Evolutionary conservation across 257 asterid genomes (phyloP).

Genomic region (Avicennia marina): DNA sequence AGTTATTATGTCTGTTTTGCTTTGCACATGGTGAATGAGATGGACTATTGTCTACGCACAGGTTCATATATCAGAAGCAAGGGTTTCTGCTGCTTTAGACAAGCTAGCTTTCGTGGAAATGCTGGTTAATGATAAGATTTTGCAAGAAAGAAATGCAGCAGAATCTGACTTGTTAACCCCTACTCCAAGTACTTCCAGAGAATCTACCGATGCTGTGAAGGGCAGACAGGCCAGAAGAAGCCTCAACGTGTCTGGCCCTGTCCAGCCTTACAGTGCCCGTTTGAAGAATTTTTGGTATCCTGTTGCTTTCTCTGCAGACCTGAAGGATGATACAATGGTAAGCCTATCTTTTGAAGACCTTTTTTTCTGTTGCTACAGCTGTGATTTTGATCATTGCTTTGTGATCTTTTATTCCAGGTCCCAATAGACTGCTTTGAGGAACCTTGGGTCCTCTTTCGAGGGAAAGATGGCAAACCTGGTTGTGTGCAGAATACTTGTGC

Average conservation of each 20-base stretch:
- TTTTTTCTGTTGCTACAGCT: too few species aligned
- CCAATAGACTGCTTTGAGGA: neutral
- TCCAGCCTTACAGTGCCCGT: conserved; percentile 53
- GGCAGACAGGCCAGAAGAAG: conserved; percentile 36
- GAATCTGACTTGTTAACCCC: conserved; percentile 33
- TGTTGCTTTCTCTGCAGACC: conserved; percentile 78
- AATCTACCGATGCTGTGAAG: conserved; percentile 26
- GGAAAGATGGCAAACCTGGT: neutral
- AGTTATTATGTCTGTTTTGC: neutral
- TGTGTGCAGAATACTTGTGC: neutral
- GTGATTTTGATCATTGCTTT: too few species aligned
- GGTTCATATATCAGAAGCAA: conserved; percentile 95
- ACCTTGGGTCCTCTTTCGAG: neutral
- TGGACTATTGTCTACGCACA: conserved; percentile 11
- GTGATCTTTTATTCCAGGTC: neutral
- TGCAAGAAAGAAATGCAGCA: conserved; percentile 51
- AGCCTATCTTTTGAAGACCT: conserved; percentile 13
- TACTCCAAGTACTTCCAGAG: conserved; percentile 48
- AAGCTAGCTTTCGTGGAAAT: conserved; percentile 92
- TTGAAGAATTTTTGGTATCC: conserved; percentile 97
- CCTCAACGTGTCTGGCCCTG: conserved; percentile 84
- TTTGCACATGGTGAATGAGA: neutral
- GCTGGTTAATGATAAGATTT: conserved; percentile 65
- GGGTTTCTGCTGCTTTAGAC: conserved; percentile 83
- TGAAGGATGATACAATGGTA: conserved; percentile 90